These are phyloP conservation scores for Syzygium oleosum DNA, from an alignment of 345 rosid species.

Conservation along the genomic window DNA sequence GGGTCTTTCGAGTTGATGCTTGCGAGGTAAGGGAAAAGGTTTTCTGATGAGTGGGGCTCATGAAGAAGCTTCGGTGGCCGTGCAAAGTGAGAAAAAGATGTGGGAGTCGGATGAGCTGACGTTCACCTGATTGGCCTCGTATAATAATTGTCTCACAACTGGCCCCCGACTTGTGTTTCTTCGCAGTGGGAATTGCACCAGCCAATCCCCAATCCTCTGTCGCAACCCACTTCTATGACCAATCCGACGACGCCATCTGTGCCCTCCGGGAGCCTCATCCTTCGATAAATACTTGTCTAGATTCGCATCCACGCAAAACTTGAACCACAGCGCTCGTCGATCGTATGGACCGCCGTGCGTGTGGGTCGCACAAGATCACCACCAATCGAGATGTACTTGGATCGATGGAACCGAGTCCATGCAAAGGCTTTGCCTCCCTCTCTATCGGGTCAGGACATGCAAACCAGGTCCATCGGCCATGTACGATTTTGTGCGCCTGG, in stretches of 20 bases:
- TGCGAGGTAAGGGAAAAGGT: not conserved
- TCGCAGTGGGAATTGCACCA: not conserved
- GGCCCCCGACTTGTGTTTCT: not conserved
- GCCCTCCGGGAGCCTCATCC: rapidly evolving
- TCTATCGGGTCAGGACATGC: not conserved
- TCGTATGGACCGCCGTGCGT: too few species aligned
- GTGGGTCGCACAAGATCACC: too few species aligned
- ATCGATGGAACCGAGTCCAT: rapidly evolving
- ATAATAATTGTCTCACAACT: not conserved
- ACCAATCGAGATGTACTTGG: not conserved
- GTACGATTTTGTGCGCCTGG: not conserved
- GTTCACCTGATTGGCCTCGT: not conserved
- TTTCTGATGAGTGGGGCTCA: not conserved
- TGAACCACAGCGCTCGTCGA: too few species aligned
- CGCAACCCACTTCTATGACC: not conserved
- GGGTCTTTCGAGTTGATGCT: not conserved
- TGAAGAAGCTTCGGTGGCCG: not conserved
- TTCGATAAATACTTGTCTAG: rapidly evolving
- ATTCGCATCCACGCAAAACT: not conserved
- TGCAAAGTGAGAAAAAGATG: not conserved
- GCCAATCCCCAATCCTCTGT: not conserved
- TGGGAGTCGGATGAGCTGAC: not conserved
- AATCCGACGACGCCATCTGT: not conserved
- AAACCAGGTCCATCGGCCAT: rapidly evolving
- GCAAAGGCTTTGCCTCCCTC: rapidly evolving